These are phyloP conservation scores for Tuctoria greenei DNA, from an alignment of 176 grass and related monocot species.

Conservation along the genomic window DNA sequence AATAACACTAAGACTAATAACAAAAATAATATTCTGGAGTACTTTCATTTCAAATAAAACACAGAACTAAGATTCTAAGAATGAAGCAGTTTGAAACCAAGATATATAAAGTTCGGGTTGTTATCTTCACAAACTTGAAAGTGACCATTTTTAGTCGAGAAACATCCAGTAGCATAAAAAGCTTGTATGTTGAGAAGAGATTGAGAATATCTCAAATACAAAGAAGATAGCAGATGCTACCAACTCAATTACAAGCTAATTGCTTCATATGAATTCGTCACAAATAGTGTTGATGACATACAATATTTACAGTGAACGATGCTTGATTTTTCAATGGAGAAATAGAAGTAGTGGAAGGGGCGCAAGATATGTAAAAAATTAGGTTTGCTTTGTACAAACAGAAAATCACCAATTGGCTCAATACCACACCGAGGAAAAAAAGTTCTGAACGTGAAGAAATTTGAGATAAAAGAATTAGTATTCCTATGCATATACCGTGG, in stretches of 20 bases:
- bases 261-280: background rate
- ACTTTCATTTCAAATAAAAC: slow-evolving; percentile 2
- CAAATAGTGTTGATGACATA: background rate
- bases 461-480: background rate
- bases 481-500: slow-evolving; percentile 44
- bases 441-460: background rate
- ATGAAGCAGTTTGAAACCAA: background rate
- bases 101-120: background rate
- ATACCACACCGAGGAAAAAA: background rate
- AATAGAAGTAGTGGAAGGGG: background rate
- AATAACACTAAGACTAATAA: slow-evolving; percentile 11
- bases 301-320: background rate
- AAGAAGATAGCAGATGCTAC: background rate
- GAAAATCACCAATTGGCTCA: background rate
- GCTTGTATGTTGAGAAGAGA: background rate
- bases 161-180: background rate
- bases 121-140: background rate
- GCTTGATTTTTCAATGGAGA: background rate
- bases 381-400: background rate
- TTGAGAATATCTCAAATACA: slow-evolving; percentile 5
- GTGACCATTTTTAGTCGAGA: background rate
- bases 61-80: background rate
- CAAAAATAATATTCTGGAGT: background rate
- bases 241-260: background rate
- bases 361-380: background rate